These are phyloP conservation scores for Pyrenophora seminiperda DNA, from an alignment of 2,329 filamentous ascomycete species.

Conservation along the genomic window DNA sequence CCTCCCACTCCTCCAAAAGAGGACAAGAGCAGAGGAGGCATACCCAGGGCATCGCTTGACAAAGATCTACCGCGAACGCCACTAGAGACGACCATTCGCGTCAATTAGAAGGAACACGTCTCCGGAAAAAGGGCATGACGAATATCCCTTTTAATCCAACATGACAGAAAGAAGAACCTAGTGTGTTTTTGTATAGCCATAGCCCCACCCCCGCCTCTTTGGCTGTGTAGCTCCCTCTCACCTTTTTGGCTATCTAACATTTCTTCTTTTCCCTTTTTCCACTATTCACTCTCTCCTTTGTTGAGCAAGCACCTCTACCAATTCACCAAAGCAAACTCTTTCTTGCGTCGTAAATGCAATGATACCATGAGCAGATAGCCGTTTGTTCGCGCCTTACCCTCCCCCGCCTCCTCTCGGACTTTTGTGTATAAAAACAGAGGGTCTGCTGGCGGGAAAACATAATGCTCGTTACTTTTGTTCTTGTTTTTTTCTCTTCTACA, in stretches of 20 bases:
- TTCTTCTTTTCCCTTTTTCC: not conserved
- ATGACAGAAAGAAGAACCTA: not conserved
- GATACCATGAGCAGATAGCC: slow-evolving; percentile 25
- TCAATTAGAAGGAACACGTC: slow-evolving; percentile 27
- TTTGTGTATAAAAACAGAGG: not conserved
- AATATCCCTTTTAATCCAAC: not conserved
- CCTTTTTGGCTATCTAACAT: not conserved
- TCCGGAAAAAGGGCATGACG: too few relatives aligned
- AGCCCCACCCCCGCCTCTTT: too few relatives aligned
- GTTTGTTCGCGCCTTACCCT: not conserved
- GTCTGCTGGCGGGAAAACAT: too few relatives aligned
- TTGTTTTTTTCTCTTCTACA: not conserved
- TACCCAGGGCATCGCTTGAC: slow-evolving; percentile 25
- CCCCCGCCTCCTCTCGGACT: slow-evolving; percentile 2
- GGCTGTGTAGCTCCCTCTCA: too few relatives aligned
- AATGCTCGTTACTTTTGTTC: not conserved
- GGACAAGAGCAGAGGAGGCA: slow-evolving; percentile 30
- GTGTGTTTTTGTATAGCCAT: slow-evolving; percentile 7
- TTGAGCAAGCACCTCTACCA: too few relatives aligned
- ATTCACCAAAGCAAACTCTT: not conserved
- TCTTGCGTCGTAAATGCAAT: slow-evolving; percentile 23
- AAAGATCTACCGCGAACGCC: slow-evolving; percentile 46
- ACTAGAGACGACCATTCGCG: slow-evolving; percentile 40
- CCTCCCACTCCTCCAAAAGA: slow-evolving; percentile 52
- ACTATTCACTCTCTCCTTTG: not conserved